Base-by-base conservation (phyloP, 257 asterid genomes). In the Fraxinus excelsior region DNA sequence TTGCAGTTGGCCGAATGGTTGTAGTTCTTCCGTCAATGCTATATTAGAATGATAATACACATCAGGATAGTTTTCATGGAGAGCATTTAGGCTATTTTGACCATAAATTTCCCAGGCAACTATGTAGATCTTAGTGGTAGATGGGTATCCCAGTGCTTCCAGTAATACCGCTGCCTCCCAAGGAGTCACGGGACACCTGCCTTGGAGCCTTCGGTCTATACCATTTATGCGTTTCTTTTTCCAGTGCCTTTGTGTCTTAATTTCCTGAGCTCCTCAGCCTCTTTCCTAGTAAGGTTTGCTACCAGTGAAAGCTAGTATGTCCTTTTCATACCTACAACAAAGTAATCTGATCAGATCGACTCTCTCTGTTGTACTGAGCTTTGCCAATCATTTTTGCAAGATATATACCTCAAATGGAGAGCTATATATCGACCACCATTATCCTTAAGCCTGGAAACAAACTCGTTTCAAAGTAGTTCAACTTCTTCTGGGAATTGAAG, bases 231-330 rank as follows among this genome's bases (percentile, higher is more conserved):
- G 97, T 67, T 96, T 93, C 86, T 93, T 97, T 62, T 96, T 96
- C 99, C 99, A 96, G 67, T 93, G 98, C 84, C 87, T 5, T 44
- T 81, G 79, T 88, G 88, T 85, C 98, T 88, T 98, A 96, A 91
- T 6, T n/a, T 40, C 25, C 91, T 88, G 62, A 93, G 97, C 82
- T 93, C 97, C 85, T 88, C 92, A 0, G 92, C 89, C 82, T 96
- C 99, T 5, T 58, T 32, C 3, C 81, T 64, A 0, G 92, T 89
- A 66, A 96, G 88, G 60, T 96, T 87, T 91, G 86, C 99, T 93
- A 18, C 99, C 99, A 2, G 97, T 96, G 87, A 93, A 96, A 4
- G 99, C 97, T 7, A 96, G 95, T 98, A 96, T 93, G 84, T 96
- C 99, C 76, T 96, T 93, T 78, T 96, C 99, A 18, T 93, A 96